phyloP scores from a whole-genome alignment of 768 basidiomycete genomes.

The Termitomyces sp. region DNA sequence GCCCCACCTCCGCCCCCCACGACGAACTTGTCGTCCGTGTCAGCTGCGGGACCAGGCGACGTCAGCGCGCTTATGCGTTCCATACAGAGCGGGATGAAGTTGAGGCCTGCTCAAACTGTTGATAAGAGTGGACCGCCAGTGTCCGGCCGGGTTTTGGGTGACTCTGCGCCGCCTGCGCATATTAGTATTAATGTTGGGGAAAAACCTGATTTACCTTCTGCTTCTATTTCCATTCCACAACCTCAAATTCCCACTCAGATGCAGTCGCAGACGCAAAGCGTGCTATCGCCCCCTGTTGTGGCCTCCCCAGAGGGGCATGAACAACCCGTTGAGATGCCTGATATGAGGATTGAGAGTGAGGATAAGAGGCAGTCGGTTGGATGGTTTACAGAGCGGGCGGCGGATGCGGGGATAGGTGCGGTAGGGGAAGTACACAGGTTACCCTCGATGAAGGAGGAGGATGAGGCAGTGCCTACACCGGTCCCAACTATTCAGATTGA shows the following conservation, averaged over 20 bases:
- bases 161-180: slow-evolving; percentile 62
- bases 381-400: slow-evolving; percentile 87
- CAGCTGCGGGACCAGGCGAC: slow-evolving; percentile 36
- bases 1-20: slow-evolving; percentile 26
- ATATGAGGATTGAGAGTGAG: slow-evolving; percentile 26
- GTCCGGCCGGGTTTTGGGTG: slow-evolving; percentile 77
- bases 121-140: slow-evolving; percentile 72
- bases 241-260: background rate
- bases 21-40: slow-evolving; percentile 23
- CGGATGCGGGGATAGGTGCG: slow-evolving; percentile 41
- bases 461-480: slow-evolving; percentile 27
- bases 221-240: background rate
- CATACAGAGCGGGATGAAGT: slow-evolving; percentile 69
- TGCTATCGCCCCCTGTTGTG: slow-evolving; percentile 13
- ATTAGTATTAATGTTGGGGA: slow-evolving; percentile 59
- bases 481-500: slow-evolving; percentile 58
- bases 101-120: slow-evolving; percentile 74
- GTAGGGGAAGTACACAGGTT: slow-evolving; percentile 27
- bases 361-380: slow-evolving; percentile 74
- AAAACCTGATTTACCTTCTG: slow-evolving; percentile 34
- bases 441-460: slow-evolving; percentile 52
- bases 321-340: slow-evolving; percentile 24
- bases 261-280: slow-evolving; percentile 1
- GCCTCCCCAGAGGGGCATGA: slow-evolving; percentile 4
- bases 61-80: slow-evolving; percentile 65